phyloP scores from a whole-genome alignment of 805 yeast species.

The Metschnikowia cerradonensis region DNA sequence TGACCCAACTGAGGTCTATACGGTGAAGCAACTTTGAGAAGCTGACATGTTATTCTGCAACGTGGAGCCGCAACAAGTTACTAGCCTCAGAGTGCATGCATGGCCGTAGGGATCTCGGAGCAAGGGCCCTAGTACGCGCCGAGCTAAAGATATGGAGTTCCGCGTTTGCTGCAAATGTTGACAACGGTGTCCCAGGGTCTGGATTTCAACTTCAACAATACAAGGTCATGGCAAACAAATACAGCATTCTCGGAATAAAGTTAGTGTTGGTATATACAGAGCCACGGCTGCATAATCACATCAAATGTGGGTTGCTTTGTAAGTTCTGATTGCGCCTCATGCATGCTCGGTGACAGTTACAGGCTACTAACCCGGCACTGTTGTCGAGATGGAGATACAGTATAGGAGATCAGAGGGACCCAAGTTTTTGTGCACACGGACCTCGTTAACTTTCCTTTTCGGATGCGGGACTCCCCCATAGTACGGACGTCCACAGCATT shows the following conservation, averaged over 20 bases:
- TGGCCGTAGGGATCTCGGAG: background rate
- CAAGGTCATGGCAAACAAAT: background rate
- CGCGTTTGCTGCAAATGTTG: background rate
- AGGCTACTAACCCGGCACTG: background rate
- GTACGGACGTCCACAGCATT: no score
- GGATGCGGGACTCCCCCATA: background rate
- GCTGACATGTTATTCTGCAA: background rate
- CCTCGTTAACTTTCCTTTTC: background rate
- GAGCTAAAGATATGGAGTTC: background rate
- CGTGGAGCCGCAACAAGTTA: background rate
- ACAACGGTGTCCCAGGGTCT: background rate
- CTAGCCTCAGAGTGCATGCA: background rate
- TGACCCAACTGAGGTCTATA: background rate
- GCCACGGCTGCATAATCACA: background rate
- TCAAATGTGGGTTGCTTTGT: background rate
- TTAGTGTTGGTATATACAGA: no score
- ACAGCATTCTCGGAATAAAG: no score
- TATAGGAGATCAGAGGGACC: background rate
- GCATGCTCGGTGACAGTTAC: conserved; percentile 1
- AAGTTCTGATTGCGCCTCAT: background rate
- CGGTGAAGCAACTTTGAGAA: background rate
- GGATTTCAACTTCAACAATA: background rate
- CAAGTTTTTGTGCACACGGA: background rate
- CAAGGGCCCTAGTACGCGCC: background rate
- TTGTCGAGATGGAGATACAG: background rate